Base-by-base conservation (phyloP, 352 stramenopile genomes). In the Phytophthora crassamura region DNA sequence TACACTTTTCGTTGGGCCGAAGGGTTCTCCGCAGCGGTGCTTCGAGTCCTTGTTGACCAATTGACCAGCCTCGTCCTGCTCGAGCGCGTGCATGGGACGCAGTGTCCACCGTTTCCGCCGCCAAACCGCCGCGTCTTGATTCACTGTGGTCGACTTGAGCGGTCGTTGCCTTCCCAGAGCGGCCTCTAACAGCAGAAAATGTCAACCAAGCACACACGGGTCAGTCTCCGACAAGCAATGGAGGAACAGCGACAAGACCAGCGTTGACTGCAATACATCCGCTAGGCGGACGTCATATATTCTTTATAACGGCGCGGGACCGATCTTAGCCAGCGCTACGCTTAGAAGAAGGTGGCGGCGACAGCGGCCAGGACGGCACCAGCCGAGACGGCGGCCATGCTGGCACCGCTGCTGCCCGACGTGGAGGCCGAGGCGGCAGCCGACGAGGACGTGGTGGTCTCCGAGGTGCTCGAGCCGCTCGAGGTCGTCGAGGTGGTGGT, bases 341-440 rank as follows among this genome's bases (percentile, higher is more conserved):
- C 47, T 67, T 80, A 80, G 56, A 80, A 72, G 42, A 80, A 58
- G 1, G 57, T 42, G 18, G 63, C 64, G 32, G 51, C 59, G 16
- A 71, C 51, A 18, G 64, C 67, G 11, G 41, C 59, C 11, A 80
- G 22, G 15, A 72, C 63, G 45, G 60, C 48, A 60, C 59, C 57
- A 30, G 59, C 60, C 46, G 59, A 77, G 12, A 67, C 60, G 15
- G 56, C 40, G n/a, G 45, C 50, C 43, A 65, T 65, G 39, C 54
- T 63, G 42, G 61, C 67, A 34, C 56, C 45, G 55, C 54, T 74
- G 56, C 54, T 68, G 39, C 36, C 62, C 32, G 55, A 59, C 22
- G 22, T 39, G 8, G 64, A 70, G 14, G 50, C 55, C 4, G 58
- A 60, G 14, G 55, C 54, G 45, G 52, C 15, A 6, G 55, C 12